phyloP scores from a whole-genome alignment of 129 eudicot species.

The Saposhnikovia divaricata region DNA sequence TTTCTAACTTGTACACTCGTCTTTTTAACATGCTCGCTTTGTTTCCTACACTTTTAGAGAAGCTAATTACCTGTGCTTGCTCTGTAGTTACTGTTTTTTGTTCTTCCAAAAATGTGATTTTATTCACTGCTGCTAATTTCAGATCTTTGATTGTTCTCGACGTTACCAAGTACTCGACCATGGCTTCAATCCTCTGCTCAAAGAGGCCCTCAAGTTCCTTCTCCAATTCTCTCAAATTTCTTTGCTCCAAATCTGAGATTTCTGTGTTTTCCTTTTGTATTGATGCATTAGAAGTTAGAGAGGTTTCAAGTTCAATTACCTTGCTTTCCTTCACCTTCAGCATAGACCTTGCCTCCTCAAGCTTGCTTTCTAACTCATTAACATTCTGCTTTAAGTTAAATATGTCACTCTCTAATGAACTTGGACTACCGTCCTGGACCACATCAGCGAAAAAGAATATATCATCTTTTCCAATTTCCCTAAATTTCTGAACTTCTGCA shows the following conservation, averaged over 20 bases:
- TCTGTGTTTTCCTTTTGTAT: slow-evolving; percentile 2
- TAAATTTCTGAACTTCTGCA: slow-evolving; percentile 66
- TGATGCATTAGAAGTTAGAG: slow-evolving; percentile 9
- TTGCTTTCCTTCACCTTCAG: slow-evolving; percentile 42
- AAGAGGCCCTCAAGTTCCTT: slow-evolving; percentile 46
- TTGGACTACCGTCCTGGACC: slow-evolving; percentile 9
- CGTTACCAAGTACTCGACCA: slow-evolving; percentile 50
- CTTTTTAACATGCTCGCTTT: slow-evolving; percentile 24
- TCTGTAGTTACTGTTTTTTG: slow-evolving; percentile 27
- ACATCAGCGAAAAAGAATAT: slow-evolving; percentile 14
- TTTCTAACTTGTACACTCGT: slow-evolving; percentile 36
- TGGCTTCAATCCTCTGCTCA: slow-evolving; percentile 61
- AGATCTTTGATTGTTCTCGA: slow-evolving; percentile 25
- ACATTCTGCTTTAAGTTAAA: slow-evolving; percentile 18
- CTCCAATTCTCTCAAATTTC: slow-evolving; percentile 22
- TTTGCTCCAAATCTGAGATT: slow-evolving; percentile 7
- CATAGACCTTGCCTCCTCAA: slow-evolving; percentile 22
- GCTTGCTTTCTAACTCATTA: slow-evolving; percentile 20
- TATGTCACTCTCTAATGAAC: slow-evolving; percentile 21
- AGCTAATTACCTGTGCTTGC: slow-evolving; percentile 20
- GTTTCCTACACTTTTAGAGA: slow-evolving; percentile 25
- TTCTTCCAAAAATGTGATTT: slow-evolving; percentile 30
- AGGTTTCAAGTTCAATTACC: slow-evolving; percentile 34
- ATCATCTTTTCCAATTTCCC: slow-evolving; percentile 44
- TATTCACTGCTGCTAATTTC: slow-evolving; percentile 25